Conservation (phyloP, 1,284 basidiomycete genomes). For the Rhodotorula sp. region DNA sequence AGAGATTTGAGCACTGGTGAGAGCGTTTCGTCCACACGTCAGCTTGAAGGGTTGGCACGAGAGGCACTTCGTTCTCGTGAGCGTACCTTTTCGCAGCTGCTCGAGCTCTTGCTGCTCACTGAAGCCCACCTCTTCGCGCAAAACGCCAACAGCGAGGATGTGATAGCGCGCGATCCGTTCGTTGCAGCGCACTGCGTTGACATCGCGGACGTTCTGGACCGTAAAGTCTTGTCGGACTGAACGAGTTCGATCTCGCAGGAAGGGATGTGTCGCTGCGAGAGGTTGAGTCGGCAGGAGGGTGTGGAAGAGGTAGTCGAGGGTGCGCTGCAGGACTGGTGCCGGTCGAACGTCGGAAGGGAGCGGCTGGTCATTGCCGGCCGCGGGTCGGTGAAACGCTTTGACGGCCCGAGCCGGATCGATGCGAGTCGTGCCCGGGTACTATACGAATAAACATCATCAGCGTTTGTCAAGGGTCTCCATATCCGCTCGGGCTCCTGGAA, state of each 20-base stretch:
- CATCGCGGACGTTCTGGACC: slow-evolving; percentile 79
- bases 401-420: slow-evolving; percentile 85
- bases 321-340: slow-evolving; percentile 77
- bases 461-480: too few relatives aligned
- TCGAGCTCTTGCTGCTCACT: slow-evolving; percentile 76
- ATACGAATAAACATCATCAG: slow-evolving; percentile 4
- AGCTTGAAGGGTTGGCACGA: background rate
- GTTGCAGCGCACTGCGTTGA: slow-evolving; percentile 80
- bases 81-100: slow-evolving; percentile 82
- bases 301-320: slow-evolving; percentile 89
- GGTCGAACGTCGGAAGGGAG: slow-evolving; percentile 90
- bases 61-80: too few relatives aligned
- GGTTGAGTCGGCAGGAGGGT: slow-evolving; percentile 65
- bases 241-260: slow-evolving; percentile 88
- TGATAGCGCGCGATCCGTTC: slow-evolving; percentile 93
- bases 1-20: slow-evolving; percentile 75
- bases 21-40: background rate
- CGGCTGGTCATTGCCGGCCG: slow-evolving; percentile 77
- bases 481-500: background rate
- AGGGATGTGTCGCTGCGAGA: slow-evolving; percentile 71
- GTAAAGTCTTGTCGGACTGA: slow-evolving; percentile 91
- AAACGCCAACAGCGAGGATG: slow-evolving; percentile 76
- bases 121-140: slow-evolving; percentile 58
- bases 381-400: slow-evolving; percentile 89
- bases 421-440: slow-evolving; percentile 54